Evolutionary conservation across 306 rosid species (phyloP).

Genomic region (Dicorynia guianensis): DNA sequence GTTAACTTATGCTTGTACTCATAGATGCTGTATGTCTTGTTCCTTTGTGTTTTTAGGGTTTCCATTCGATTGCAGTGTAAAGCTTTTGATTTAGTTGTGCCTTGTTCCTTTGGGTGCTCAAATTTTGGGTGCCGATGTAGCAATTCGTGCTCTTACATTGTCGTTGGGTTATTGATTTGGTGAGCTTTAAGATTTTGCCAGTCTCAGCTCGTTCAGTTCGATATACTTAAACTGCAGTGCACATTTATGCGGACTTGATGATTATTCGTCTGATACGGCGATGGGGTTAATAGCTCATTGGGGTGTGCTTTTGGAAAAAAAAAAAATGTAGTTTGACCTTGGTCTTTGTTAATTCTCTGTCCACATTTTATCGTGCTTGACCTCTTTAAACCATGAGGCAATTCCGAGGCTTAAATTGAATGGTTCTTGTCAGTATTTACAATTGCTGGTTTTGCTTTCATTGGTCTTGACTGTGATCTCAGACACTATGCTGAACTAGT

Average conservation of each 20-base stretch:
- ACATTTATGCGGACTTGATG: neutral
- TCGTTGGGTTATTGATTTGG: conserved; percentile 38
- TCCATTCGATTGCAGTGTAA: neutral
- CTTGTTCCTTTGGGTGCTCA: conserved; percentile 20
- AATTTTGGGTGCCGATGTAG: conserved; percentile 12
- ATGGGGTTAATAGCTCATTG: neutral
- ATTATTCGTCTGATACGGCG: neutral
- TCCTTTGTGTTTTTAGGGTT: conserved; percentile 51
- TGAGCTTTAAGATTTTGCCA: neutral
- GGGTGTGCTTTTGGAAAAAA: neutral
- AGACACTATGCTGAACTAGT: neutral
- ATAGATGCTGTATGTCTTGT: neutral
- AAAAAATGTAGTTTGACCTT: neutral
- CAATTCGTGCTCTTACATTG: neutral
- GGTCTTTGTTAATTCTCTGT: neutral
- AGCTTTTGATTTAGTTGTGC: conserved; percentile 8
- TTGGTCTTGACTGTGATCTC: neutral
- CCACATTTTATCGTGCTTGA: neutral
- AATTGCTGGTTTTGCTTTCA: neutral
- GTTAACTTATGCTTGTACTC: conserved; percentile 23
- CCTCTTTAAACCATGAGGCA: too few species aligned
- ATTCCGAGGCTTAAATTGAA: neutral
- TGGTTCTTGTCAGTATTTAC: neutral
- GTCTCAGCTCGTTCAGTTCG: neutral
- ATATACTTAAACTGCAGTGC: neutral